phyloP scores from a whole-genome alignment of 257 asterid genomes.

The Scutellaria baicalensis region DNA sequence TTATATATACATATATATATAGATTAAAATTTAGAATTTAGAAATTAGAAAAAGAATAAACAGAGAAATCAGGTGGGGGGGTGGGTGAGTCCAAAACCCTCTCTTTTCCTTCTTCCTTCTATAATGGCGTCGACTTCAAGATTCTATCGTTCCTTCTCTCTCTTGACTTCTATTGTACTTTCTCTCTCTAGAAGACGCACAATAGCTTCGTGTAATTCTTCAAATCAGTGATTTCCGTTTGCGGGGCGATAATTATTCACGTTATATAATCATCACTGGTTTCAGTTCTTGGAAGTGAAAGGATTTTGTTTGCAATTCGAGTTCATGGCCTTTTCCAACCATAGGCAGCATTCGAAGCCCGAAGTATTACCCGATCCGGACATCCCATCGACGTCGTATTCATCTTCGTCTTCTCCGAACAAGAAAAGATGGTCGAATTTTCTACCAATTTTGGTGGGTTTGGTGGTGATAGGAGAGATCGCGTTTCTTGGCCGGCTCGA shows the following conservation, averaged over 20 bases:
- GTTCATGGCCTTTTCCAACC: conserved; percentile 33
- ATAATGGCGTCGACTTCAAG: conserved; percentile 15
- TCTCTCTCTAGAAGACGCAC: neutral
- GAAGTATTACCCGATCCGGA: conserved; percentile 23
- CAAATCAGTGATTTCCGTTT: neutral
- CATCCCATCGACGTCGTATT: conserved; percentile 35
- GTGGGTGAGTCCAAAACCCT: conserved; percentile 3
- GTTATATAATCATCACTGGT: neutral
- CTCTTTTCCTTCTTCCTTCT: neutral
- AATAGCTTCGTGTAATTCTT: neutral
- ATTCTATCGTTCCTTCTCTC: neutral
- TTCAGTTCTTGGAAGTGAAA: neutral
- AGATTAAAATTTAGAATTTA: no score
- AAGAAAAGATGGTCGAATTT: conserved; percentile 61
- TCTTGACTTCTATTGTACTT: neutral
- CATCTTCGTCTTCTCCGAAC: conserved; percentile 18
- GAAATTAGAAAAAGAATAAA: no score
- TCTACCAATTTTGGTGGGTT: conserved; percentile 55
- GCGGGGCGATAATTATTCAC: neutral
- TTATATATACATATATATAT: no score
- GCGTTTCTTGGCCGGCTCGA: conserved; percentile 74
- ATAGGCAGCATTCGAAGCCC: conserved; percentile 28
- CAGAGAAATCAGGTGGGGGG: no score
- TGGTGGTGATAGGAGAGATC: conserved; percentile 82
- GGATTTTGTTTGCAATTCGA: neutral